Percentiles rank a stretch among this genome's conserved stretches.
phyloP scores from a whole-genome alignment of 257 asterid genomes.

The Ilex aquifolium region DNA sequence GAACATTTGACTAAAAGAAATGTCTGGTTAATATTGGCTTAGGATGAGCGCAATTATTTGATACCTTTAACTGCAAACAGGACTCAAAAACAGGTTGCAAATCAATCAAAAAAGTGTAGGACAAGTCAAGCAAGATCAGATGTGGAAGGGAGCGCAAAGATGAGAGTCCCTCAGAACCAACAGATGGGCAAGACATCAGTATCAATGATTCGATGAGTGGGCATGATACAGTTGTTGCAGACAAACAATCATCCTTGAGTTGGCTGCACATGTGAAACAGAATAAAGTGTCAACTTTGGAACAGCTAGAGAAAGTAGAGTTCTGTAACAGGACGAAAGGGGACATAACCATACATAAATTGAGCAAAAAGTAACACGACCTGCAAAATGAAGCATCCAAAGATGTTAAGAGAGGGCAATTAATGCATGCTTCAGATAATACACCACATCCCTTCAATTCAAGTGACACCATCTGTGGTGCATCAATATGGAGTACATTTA shows the following conservation, averaged over 20 bases:
- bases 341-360: not conserved
- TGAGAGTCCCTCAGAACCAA: slow-evolving; percentile 75
- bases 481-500: slow-evolving; percentile 62
- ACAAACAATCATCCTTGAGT: slow-evolving; percentile 82
- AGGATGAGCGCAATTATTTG: too few relatives aligned
- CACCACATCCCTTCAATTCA: slow-evolving; percentile 97
- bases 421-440: slow-evolving; percentile 70
- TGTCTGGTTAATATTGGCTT: too few relatives aligned
- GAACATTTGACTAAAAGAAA: too few relatives aligned
- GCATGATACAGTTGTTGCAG: slow-evolving; percentile 80
- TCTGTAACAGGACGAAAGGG: not conserved
- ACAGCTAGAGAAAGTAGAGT: slow-evolving; percentile 1
- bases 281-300: slow-evolving; percentile 6
- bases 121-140: slow-evolving; percentile 78
- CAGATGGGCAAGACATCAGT: slow-evolving; percentile 89
- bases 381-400: slow-evolving; percentile 97
- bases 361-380: slow-evolving; percentile 30
- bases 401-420: slow-evolving; percentile 79
- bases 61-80: slow-evolving; percentile 72
- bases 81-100: slow-evolving; percentile 81
- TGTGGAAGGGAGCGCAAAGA: slow-evolving; percentile 61
- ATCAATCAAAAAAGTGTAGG: slow-evolving; percentile 81
- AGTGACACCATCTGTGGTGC: slow-evolving; percentile 89
- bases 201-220: slow-evolving; percentile 77
- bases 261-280: slow-evolving; percentile 48